Evolutionary conservation across 768 basidiomycete genomes (phyloP), one percentile per base, ranked within the genome.

Genomic region (Holtermanniella nyarrowii): DNA sequence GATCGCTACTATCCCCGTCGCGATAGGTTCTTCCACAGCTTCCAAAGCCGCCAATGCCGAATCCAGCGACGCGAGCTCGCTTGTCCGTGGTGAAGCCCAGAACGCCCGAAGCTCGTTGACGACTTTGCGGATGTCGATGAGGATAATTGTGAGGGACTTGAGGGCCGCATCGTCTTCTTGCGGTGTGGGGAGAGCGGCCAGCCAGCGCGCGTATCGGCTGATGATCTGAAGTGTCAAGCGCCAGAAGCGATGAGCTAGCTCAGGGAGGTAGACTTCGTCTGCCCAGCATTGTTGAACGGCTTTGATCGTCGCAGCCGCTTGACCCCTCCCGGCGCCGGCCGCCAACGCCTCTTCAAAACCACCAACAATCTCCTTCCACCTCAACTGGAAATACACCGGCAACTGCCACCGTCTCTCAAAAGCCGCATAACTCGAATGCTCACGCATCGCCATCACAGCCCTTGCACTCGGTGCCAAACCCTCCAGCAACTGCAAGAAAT

Each of bases 341-440:
- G 48, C 26, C 23, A 97, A 72, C 1, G 74, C 71, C 12, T 83
- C 82, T 72, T 99, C 95, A 14, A 95, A 73, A 46, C 75, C 77
- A 0, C 78, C 73, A 0, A 90, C 81, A 47, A 93, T 86, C 64
- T 95, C 93, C 72, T 95, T 95, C 88, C 91, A 93, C 42, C 93
- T 79, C 54, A 99, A 75, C 64, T 99, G 95, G 69, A 93, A 97
- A 68, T 97, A 97, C 7, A 97, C 85, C 1, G 88, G 86, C 2
- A 99, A 78, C 66, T 97, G 95, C 91, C 95, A 99, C 27, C 89
- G 79, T 54, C 80, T 77, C 64, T 85, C 80, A 65, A 97, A 95
- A 1, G 81, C 71, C 21, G 63, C 57, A 67, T 83, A 93, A 3
- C 82, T 75, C 0, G 82, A 79, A 67, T 88, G 85, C 3, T 74